Base-by-base conservation (phyloP, 2,329 filamentous ascomycete genomes). In the Diaporthe helianthi region DNA sequence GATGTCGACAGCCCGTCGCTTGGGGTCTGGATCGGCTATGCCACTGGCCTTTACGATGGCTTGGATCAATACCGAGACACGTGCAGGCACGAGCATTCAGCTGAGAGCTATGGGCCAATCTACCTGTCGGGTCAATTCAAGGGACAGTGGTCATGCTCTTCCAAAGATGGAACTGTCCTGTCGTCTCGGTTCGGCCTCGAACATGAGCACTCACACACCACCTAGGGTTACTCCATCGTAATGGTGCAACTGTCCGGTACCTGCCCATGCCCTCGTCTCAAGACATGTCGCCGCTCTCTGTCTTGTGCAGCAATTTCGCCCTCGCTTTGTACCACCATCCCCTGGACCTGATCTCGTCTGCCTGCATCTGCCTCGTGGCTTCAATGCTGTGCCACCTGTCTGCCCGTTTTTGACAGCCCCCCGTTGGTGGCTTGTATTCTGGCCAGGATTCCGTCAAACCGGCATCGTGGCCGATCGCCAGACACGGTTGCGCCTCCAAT, bases 181-280 rank as follows among this genome's bases (percentile, higher is more conserved):
- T n/a, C 60, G 47, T 54, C 68, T 70, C 68, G 70, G 58, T 51
- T 70, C 60, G 26, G 53, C 33, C 52, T 70, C 68, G 38, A 71
- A 70, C 70, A 60, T 71, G 68, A 66, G 70, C 70, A 71, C 38
- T 71, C 68, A 71, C 22, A 19, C 17, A 41, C 65, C 22, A 13
- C 13, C 22, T 67, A 67, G 41, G 24, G 65, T 67, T 58, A 44
- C 65, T 58, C 65, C 41, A 58, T 58, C 52, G 44, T 3, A 29
- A 49, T 41, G 41, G 53, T 47, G 52, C 46, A 49, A 58, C 65
- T 38, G 15, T 41, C 54, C 13, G 61, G 26, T 47, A 64, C 41
- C 22, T 52, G 46, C 61, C 49, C 53, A 46, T 67, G 33, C 24
- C 4, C 22, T 52, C 33, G 13, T 29, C 29, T 51, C 53, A 29